Percentiles rank a stretch among this genome's conserved stretches.
These are phyloP conservation scores for Alectoria sarmentosa DNA, from an alignment of 495 filamentous ascomycete genomes.

Conservation along the genomic window DNA sequence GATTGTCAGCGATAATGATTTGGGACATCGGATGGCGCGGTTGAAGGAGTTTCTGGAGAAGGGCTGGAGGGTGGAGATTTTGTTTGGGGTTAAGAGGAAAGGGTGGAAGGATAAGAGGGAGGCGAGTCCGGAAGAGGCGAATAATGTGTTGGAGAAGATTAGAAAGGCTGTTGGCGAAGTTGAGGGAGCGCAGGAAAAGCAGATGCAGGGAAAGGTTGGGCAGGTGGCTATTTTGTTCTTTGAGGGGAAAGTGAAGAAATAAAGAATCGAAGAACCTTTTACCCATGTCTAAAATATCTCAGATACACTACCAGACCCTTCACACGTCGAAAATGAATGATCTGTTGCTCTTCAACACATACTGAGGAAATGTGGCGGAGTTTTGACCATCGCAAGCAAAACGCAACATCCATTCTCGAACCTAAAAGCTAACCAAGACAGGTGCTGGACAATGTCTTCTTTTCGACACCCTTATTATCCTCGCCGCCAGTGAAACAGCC, in stretches of 20 bases:
- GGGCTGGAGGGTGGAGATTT: slow-evolving; percentile 55
- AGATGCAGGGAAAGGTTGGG: slow-evolving; percentile 19
- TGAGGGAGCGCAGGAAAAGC: slow-evolving; percentile 24
- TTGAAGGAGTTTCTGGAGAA: slow-evolving; percentile 56
- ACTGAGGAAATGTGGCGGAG: no score
- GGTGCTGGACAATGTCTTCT: no score
- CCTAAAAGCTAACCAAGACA: no score
- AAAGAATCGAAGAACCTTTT: not conserved
- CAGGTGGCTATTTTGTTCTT: slow-evolving; percentile 15
- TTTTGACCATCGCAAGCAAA: no score
- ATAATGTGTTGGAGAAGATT: slow-evolving; percentile 18
- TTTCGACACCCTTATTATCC: no score
- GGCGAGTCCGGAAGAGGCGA: slow-evolving; percentile 18
- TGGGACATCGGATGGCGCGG: slow-evolving; percentile 52
- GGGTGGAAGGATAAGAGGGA: slow-evolving; percentile 26
- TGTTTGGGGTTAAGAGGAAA: slow-evolving; percentile 46
- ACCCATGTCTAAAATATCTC: not conserved
- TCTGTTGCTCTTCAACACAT: no score
- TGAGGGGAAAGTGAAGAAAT: slow-evolving; percentile 23
- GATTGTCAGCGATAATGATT: slow-evolving; percentile 65
- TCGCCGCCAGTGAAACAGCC: not conserved
- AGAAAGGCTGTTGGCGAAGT: slow-evolving; percentile 17
- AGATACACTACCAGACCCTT: not conserved
- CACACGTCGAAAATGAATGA: not conserved
- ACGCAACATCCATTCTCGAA: no score